These are phyloP conservation scores for Cardamine chenopodiifolia DNA, from an alignment of 345 rosid species.

Conservation along the genomic window DNA sequence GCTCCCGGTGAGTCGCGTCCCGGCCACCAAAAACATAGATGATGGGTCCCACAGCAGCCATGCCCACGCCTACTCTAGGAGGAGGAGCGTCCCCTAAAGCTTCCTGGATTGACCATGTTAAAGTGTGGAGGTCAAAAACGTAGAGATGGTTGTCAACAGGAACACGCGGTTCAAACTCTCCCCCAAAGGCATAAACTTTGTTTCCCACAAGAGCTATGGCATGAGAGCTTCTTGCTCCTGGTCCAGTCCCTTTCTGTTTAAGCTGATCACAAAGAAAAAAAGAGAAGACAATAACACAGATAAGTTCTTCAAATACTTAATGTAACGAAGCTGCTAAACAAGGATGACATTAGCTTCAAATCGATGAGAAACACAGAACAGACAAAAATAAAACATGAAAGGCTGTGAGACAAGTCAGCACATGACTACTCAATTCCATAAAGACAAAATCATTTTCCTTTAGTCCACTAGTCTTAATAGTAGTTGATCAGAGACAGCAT, in stretches of 20 bases:
- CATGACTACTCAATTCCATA: background rate
- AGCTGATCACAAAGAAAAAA: slow-evolving; percentile 49
- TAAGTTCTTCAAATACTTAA: background rate
- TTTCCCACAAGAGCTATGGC: slow-evolving; percentile 69
- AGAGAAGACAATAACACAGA: slow-evolving; percentile 11
- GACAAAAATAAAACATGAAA: background rate
- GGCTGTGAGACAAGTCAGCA: background rate
- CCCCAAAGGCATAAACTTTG: slow-evolving; percentile 77
- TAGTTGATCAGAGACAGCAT: background rate
- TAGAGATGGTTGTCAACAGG: slow-evolving; percentile 85
- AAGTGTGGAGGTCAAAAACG: slow-evolving; percentile 61
- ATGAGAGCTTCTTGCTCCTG: slow-evolving; percentile 94
- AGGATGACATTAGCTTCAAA: background rate
- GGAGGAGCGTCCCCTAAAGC: slow-evolving; percentile 77
- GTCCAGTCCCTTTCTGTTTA: slow-evolving; percentile 70
- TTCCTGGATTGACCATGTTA: slow-evolving; percentile 63
- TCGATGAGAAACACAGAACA: background rate
- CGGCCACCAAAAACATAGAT: slow-evolving; percentile 84
- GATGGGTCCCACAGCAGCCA: slow-evolving; percentile 63
- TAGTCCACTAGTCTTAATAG: background rate
- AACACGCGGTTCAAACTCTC: slow-evolving; percentile 80
- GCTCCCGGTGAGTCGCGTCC: slow-evolving; percentile 67
- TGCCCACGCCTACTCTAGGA: slow-evolving; percentile 86
- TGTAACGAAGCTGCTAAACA: background rate
- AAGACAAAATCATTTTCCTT: background rate